Evolutionary conservation across 495 filamentous ascomycete genomes (phyloP).

Genomic region (Daldinia concentrica): DNA sequence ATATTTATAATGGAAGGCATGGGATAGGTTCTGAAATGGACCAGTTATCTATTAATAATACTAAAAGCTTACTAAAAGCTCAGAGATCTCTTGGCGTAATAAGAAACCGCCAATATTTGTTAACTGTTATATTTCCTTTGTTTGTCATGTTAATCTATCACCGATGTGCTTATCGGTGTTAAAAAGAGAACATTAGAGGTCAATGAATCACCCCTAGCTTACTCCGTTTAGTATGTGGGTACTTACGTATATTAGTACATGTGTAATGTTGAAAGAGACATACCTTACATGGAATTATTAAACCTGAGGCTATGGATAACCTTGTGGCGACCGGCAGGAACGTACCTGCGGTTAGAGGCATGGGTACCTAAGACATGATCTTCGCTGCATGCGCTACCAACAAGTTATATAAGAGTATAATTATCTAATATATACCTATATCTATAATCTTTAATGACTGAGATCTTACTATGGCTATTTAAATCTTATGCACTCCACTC

Average conservation of each 20-base stretch:
- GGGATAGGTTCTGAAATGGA: too few species aligned
- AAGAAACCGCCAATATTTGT: too few species aligned
- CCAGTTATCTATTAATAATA: too few species aligned
- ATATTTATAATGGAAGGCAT: too few species aligned
- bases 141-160: background rate
- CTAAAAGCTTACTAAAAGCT: too few species aligned
- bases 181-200: background rate
- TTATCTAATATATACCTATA: too few species aligned
- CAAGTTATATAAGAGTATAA: too few species aligned
- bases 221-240: background rate
- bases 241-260: too few species aligned
- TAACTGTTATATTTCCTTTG: background rate
- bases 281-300: background rate
- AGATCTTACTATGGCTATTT: background rate
- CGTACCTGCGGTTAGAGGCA: background rate
- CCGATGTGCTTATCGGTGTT: background rate
- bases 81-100: too few species aligned
- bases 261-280: background rate
- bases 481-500: background rate
- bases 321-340: background rate
- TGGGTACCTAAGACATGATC: too few species aligned
- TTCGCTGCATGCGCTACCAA: too few species aligned
- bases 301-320: background rate
- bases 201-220: background rate
- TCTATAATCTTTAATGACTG: too few species aligned